Conservation (phyloP, 768 basidiomycete genomes). For the Tephrocybe sp. region DNA sequence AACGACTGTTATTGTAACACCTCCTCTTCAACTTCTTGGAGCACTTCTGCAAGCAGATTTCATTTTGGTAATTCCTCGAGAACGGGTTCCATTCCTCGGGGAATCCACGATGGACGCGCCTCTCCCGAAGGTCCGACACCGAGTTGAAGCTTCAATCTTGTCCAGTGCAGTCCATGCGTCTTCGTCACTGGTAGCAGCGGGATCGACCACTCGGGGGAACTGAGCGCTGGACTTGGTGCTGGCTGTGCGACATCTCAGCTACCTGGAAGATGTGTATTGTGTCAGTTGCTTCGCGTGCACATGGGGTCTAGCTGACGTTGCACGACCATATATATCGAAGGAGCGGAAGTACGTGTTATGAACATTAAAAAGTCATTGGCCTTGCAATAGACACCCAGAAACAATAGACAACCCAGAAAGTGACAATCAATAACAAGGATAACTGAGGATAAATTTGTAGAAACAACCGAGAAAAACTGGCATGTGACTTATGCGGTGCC, state of each 20-base stretch:
- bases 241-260: constrained; percentile 79
- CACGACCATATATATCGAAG: constrained; percentile 87
- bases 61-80: constrained; percentile 97
- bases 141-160: constrained; percentile 45
- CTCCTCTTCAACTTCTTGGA: constrained; percentile 90
- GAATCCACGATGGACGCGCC: constrained; percentile 59
- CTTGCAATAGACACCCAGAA: no score
- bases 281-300: constrained; percentile 72
- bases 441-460: no score
- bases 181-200: constrained; percentile 59
- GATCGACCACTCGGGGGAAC: constrained; percentile 34
- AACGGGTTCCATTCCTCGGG: constrained; percentile 78
- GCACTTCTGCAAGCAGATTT: constrained; percentile 75
- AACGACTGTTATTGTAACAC: constrained; percentile 60
- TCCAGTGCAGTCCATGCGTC: constrained; percentile 78
- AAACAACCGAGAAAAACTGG: no score
- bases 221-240: constrained; percentile 23
- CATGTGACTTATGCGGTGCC: no score
- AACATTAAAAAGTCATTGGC: constrained; percentile 79
- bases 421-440: no score
- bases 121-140: constrained; percentile 19
- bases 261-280: constrained; percentile 84
- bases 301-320: constrained; percentile 88
- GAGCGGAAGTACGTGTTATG: constrained; percentile 94
- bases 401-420: no score